Evolutionary conservation across 192 early-diverging fungal species (phyloP).

Genomic region (Coemansia sp.): DNA sequence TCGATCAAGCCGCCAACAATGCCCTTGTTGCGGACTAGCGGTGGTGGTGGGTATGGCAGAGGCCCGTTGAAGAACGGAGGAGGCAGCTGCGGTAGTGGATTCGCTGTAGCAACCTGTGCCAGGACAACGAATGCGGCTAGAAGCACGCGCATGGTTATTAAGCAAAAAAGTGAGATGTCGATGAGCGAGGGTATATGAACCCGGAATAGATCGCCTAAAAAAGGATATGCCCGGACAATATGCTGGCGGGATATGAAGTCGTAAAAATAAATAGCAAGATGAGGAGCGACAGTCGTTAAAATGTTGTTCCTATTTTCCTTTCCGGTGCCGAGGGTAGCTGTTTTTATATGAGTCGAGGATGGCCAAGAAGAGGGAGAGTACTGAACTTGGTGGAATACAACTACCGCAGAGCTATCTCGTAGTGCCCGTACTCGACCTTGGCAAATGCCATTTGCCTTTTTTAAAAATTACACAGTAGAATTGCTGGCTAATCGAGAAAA

Average conservation of each 20-base stretch:
- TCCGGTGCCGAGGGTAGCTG: neutral
- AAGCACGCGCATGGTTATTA: constrained; percentile 45
- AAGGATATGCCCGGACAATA: neutral
- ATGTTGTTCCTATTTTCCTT: neutral
- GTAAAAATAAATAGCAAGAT: neutral
- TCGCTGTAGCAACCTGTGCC: constrained; percentile 39
- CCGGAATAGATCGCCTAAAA: constrained; percentile 2
- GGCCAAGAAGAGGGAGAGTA: neutral
- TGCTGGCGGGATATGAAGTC: constrained; percentile 6
- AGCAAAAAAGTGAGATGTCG: neutral
- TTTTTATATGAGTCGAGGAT: neutral
- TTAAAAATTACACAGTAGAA: constrained; percentile 1
- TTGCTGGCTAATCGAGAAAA: neutral
- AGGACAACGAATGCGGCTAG: constrained; percentile 49
- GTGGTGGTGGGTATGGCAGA: constrained; percentile 32
- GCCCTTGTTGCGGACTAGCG: constrained; percentile 47
- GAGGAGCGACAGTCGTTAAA: constrained; percentile 10
- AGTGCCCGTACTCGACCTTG: neutral
- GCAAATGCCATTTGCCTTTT: neutral
- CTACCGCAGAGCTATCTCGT: neutral
- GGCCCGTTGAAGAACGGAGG: constrained; percentile 16
- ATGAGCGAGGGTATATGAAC: neutral
- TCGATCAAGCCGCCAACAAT: constrained; percentile 48
- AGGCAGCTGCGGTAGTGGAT: constrained; percentile 30
- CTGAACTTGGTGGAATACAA: neutral